phyloP scores from a whole-genome alignment of 768 basidiomycete genomes.

The Leccinum pellstonianum region DNA sequence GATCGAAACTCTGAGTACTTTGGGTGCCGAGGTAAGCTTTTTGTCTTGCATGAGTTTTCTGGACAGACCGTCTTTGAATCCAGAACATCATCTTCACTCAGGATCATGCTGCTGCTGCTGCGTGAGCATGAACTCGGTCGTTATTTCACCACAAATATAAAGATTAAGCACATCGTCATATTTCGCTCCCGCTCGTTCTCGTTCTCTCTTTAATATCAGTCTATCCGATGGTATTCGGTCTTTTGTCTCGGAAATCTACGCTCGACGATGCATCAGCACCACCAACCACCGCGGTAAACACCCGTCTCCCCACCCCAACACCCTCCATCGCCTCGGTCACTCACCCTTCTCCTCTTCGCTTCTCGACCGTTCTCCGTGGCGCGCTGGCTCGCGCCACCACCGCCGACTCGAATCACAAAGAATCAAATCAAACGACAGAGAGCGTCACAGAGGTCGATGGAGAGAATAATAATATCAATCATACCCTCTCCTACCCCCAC shows the following conservation, averaged over 20 bases:
- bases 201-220: no score
- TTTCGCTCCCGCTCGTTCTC: no score
- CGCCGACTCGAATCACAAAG: conserved; percentile 17
- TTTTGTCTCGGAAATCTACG: no score
- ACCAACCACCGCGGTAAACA: neutral
- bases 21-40: no score
- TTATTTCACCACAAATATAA: conserved; percentile 4
- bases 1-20: no score
- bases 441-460: conserved; percentile 6
- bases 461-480: neutral
- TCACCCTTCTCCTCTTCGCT: conserved; percentile 24
- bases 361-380: conserved; percentile 15
- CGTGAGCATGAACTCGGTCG: no score
- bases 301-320: conserved; percentile 53
- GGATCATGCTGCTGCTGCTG: no score
- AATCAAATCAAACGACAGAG: conserved; percentile 10
- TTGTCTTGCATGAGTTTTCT: no score
- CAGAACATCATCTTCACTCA: no score
- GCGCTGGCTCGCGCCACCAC: conserved; percentile 22
- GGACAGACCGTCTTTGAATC: no score
- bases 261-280: no score
- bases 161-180: conserved; percentile 1
- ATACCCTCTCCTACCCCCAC: neutral
- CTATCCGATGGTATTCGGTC: no score
- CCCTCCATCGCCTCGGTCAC: conserved; percentile 43